Base-by-base conservation (phyloP, 129 eudicot genomes). In the Deinandra increscens region DNA sequence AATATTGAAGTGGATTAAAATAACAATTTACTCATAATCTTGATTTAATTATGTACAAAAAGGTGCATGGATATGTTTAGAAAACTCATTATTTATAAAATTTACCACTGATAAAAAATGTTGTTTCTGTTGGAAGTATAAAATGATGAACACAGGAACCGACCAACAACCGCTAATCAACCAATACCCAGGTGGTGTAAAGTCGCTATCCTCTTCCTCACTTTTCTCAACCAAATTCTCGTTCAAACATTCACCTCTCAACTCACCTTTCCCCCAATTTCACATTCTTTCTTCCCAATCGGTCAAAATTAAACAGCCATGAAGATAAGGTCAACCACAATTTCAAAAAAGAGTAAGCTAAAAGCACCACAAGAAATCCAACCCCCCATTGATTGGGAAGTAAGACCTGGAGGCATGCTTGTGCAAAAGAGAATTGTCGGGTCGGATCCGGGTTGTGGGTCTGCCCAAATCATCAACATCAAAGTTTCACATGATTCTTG, bases 401-500 rank as follows among this genome's bases (percentile, higher is more conserved):
- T 83, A 60, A 83, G 84, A 54, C 86, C 91, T 22, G 82, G 88
- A 37, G 91, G 91, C 15, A 43, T 86, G 80, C 79, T 86, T 65
- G 91, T 86, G 23, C 91, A 86, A 44, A 86, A 78, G 61, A 75
- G 91, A 44, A 14, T 66, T 60, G 29, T 65, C 74, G 76, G 78
- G 68, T 72, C 67, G 48, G 65, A 73, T 70, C 44, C 75, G 39
- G 59, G 73, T 72, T 66, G 69, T 74, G 77, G 34, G n/a, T 34
- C 51, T 70, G 53, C 81, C 37, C 82, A 81, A 1, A 17, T 78
- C 29, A 79, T 79, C 72, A 83, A 78, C 65, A 81, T 86, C 71
- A 86, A 86, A 75, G 92, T 86, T 49, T 83, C 92, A 10, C 81
- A 78, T 73, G 79, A 82, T 53, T 75, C 88, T 54, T 72, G 48